A percentile compares a stretch with the other conserved stretches of the same genome.
phyloP scores from a whole-genome alignment of 352 stramenopile genomes.

The Pythium dissotocum region DNA sequence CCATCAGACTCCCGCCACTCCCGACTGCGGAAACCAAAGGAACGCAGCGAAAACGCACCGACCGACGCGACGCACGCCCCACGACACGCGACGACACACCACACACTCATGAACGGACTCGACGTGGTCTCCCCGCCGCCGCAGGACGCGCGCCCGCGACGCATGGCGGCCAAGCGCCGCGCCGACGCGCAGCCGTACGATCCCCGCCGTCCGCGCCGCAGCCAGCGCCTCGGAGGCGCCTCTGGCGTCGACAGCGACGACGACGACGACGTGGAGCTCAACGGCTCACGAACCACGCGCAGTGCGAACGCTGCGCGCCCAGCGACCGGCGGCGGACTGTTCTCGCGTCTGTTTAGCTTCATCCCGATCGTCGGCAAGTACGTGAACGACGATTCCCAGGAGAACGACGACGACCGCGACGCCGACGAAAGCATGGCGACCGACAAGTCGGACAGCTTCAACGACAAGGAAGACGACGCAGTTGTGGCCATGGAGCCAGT shows the following conservation, averaged over 20 bases:
- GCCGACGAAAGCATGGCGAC: constrained; percentile 25
- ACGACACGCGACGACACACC: neutral
- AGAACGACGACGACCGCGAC: constrained; percentile 28
- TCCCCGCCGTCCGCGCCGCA: constrained; percentile 30
- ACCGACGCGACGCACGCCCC: constrained; percentile 10
- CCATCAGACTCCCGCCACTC: constrained; percentile 6
- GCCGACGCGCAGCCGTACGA: constrained; percentile 28
- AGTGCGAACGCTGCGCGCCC: constrained; percentile 8
- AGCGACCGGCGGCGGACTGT: constrained; percentile 32
- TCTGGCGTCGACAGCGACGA: constrained; percentile 8
- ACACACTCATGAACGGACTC: constrained; percentile 23
- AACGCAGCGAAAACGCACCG: constrained; percentile 11
- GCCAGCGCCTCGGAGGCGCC: constrained; percentile 40
- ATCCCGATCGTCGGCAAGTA: constrained; percentile 61
- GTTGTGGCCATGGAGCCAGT: neutral
- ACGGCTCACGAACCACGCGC: neutral
- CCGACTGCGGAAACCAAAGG: neutral
- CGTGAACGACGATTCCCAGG: constrained; percentile 11
- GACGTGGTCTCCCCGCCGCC: constrained; percentile 15
- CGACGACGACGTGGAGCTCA: constrained; percentile 28
- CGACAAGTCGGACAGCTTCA: constrained; percentile 1
- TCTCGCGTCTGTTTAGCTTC: constrained; percentile 62
- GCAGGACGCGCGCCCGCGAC: constrained; percentile 7
- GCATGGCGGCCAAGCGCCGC: constrained; percentile 12
- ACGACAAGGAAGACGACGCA: constrained; percentile 15